Evolutionary conservation across 1,284 basidiomycete genomes (phyloP).

Genomic region (Agroathelia rolfsii): DNA sequence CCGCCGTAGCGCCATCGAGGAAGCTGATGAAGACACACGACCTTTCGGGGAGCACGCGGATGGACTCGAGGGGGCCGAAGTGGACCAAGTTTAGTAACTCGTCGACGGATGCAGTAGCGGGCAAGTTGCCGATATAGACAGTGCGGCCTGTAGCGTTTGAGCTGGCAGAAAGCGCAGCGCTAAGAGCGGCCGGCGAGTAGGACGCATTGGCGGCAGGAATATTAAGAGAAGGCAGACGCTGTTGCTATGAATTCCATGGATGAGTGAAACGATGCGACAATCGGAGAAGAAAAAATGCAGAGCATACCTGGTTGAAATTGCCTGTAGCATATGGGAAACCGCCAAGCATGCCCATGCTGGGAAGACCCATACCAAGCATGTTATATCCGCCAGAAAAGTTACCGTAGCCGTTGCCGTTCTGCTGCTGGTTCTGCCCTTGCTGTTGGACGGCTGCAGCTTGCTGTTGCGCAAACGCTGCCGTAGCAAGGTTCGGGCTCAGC

Average conservation of each 20-base stretch:
- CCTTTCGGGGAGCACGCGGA: constrained; percentile 95
- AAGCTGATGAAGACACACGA: constrained; percentile 97
- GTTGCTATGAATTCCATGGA: constrained; percentile 30
- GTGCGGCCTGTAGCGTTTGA: constrained; percentile 72
- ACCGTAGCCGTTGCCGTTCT: constrained; percentile 37
- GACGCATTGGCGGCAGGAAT: constrained; percentile 41
- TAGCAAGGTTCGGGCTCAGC: constrained; percentile 54
- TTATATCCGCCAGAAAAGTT: constrained; percentile 57
- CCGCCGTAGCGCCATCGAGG: constrained; percentile 83
- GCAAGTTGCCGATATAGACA: constrained; percentile 95
- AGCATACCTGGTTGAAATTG: constrained; percentile 52
- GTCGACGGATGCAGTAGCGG: constrained; percentile 92
- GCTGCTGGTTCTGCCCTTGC: constrained; percentile 11
- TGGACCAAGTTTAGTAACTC: constrained; percentile 96
- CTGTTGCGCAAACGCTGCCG: too few species aligned
- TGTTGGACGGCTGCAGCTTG: constrained; percentile 36
- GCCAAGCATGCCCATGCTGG: constrained; percentile 54
- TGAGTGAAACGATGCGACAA: constrained; percentile 1
- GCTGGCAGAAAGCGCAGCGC: constrained; percentile 53
- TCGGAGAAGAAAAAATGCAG: constrained; percentile 13
- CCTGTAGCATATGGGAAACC: constrained; percentile 70
- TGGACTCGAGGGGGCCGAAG: constrained; percentile 93
- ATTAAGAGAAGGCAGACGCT: constrained; percentile 52
- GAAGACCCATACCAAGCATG: constrained; percentile 71
- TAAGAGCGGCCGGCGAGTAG: constrained; percentile 67